Percentiles rank a stretch among this genome's conserved stretches.
Conservation (phyloP, 2,329 filamentous ascomycete genomes). For the Calonectria hawksworthii region DNA sequence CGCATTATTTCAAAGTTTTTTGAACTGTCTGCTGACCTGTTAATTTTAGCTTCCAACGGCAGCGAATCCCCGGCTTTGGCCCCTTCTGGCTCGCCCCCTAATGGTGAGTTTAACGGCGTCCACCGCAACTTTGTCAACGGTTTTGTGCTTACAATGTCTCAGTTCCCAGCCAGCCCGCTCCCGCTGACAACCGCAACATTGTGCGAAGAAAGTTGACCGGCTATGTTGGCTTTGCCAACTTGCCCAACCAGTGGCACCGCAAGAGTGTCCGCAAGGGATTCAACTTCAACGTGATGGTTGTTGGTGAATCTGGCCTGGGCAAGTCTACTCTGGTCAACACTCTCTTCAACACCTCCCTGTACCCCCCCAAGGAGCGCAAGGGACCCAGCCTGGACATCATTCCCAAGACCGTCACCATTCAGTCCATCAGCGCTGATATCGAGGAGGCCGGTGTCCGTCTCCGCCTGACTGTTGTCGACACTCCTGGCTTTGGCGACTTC, state of each 20-base stretch:
- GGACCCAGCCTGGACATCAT: slow-evolving; percentile 97
- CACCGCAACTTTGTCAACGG: slow-evolving; percentile 7
- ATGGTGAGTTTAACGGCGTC: slow-evolving; percentile 50
- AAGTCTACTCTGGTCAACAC: slow-evolving; percentile 99
- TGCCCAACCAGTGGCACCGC: slow-evolving; percentile 99
- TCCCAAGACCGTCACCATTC: slow-evolving; percentile 96
- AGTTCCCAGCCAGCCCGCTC: slow-evolving; percentile 58
- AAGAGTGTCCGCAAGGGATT: slow-evolving; percentile 99
- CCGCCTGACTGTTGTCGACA: slow-evolving; percentile 96
- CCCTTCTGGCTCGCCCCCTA: slow-evolving; percentile 55
- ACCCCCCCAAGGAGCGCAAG: slow-evolving; percentile 98
- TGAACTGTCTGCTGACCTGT: slow-evolving; percentile 52
- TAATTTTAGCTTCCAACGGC: slow-evolving; percentile 60
- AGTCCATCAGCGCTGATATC: slow-evolving; percentile 96
- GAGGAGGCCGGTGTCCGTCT: slow-evolving; percentile 98
- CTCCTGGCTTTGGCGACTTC: slow-evolving; percentile 97
- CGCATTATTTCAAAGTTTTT: slow-evolving; percentile 31
- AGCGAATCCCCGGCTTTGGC: slow-evolving; percentile 60
- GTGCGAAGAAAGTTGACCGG: slow-evolving; percentile 98
- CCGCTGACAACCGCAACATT: slow-evolving; percentile 86
- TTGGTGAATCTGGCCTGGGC: slow-evolving; percentile 99
- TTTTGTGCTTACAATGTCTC: slow-evolving; percentile 31
- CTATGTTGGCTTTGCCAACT: slow-evolving; percentile 98
- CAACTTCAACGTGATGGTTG: slow-evolving; percentile 99
- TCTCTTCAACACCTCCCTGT: slow-evolving; percentile 98